Evolutionary conservation across 2,329 filamentous ascomycete species (phyloP).

Genomic region (Ceratocystis ficicola): DNA sequence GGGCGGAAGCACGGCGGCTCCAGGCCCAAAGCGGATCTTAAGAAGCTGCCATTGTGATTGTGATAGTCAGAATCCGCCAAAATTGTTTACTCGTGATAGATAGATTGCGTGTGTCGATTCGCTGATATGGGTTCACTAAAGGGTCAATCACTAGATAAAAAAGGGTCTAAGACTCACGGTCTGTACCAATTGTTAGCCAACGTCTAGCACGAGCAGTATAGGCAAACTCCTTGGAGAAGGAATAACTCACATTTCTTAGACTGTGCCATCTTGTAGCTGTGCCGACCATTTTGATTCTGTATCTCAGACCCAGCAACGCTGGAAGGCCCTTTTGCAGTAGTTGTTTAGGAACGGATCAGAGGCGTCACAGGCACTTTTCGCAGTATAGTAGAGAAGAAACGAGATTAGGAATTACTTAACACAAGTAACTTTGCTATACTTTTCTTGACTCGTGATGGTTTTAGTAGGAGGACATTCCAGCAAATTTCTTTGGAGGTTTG

Average conservation of each 20-base stretch:
- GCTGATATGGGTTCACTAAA: neutral
- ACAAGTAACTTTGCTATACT: neutral
- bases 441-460: neutral
- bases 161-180: neutral
- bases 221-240: neutral
- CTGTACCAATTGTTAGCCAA: neutral
- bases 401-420: neutral
- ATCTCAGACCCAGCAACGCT: neutral
- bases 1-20: conserved; percentile 66
- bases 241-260: conserved; percentile 49
- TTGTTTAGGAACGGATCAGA: neutral
- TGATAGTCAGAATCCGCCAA: conserved; percentile 18
- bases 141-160: too few species aligned
- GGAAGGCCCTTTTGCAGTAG: neutral
- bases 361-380: neutral
- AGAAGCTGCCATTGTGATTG: conserved; percentile 45
- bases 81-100: neutral
- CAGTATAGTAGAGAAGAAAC: neutral
- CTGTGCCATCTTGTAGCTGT: conserved; percentile 49
- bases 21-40: conserved; percentile 64
- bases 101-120: neutral
- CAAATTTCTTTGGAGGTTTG: conserved; percentile 20
- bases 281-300: conserved; percentile 35
- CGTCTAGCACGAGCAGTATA: too few species aligned
- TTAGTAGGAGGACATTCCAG: neutral